Conservation (phyloP, 345 rosid species). For the Erucastrum elatum region DNA sequence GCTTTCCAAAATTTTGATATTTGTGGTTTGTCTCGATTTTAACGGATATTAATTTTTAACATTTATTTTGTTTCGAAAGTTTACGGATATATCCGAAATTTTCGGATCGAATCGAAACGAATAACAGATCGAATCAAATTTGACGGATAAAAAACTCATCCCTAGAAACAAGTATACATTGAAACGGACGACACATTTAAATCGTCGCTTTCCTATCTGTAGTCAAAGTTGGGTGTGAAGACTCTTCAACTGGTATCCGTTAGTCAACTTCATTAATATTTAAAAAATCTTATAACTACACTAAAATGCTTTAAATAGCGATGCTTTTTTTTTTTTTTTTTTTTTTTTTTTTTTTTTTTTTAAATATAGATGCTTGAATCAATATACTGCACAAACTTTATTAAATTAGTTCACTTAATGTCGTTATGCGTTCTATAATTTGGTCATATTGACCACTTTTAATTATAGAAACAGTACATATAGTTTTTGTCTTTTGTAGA, state of each 20-base stretch:
- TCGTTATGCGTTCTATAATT: not conserved
- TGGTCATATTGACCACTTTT: not conserved
- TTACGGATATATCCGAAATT: too few species aligned
- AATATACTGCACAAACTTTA: not conserved
- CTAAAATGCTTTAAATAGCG: not conserved
- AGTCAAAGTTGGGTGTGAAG: not conserved
- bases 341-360: too few species aligned
- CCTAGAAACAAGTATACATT: too few species aligned
- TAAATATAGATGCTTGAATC: constrained; percentile 24
- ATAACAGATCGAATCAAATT: too few species aligned
- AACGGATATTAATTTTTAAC: too few species aligned
- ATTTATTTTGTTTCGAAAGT: too few species aligned
- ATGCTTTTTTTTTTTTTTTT: too few species aligned
- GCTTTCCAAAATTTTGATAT: too few species aligned
- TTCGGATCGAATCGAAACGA: too few species aligned
- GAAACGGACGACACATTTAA: constrained; percentile 18
- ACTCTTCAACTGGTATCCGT: constrained; percentile 1
- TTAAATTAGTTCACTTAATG: not conserved
- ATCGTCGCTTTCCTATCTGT: constrained; percentile 31
- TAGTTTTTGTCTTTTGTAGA: not conserved
- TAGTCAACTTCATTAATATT: constrained; percentile 25
- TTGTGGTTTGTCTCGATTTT: too few species aligned
- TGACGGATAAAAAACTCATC: too few species aligned
- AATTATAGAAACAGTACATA: not conserved
- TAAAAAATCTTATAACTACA: not conserved